phyloP scores from a whole-genome alignment of 257 asterid genomes.

The Gynochthodes officinalis region DNA sequence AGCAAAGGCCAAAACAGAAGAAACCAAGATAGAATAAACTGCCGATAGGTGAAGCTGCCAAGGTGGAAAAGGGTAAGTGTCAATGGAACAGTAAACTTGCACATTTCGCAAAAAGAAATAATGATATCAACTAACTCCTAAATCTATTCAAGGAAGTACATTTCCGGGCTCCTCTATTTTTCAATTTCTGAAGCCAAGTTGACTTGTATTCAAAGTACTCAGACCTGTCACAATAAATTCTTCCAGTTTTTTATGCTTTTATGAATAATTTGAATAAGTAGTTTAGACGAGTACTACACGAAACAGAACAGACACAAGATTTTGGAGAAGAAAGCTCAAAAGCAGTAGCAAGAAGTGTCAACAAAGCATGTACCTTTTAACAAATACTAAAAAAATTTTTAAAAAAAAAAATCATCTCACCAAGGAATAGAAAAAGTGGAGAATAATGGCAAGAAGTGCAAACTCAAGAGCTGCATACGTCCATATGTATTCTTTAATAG shows the following conservation, averaged over 20 bases:
- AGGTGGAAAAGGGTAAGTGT: not conserved
- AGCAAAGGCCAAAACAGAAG: slow-evolving; percentile 63
- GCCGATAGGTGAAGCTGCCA: slow-evolving; percentile 61
- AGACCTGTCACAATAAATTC: not conserved
- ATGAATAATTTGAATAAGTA: not conserved
- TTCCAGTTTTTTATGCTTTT: not conserved
- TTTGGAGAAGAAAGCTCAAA: not conserved
- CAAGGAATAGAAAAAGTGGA: slow-evolving; percentile 57
- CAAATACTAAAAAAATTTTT: not conserved
- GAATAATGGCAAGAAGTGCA: slow-evolving; percentile 55
- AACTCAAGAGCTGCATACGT: slow-evolving; percentile 84
- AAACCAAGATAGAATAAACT: slow-evolving; percentile 54
- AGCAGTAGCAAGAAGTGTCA: not conserved
- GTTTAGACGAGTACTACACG: not conserved
- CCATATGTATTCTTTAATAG: slow-evolving; percentile 72
- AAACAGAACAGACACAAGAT: not conserved
- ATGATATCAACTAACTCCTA: not conserved
- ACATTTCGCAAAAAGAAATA: not conserved
- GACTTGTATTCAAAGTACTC: not conserved
- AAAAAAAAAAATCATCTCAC: slow-evolving; percentile 38
- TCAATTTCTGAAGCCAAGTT: not conserved
- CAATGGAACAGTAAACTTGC: not conserved
- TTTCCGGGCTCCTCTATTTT: not conserved
- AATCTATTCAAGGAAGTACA: not conserved
- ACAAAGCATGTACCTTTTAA: not conserved